Percentiles rank a stretch among this genome's conserved stretches.
These are phyloP conservation scores for Anisodus tanguticus DNA, from an alignment of 257 asterid genomes.

Conservation along the genomic window DNA sequence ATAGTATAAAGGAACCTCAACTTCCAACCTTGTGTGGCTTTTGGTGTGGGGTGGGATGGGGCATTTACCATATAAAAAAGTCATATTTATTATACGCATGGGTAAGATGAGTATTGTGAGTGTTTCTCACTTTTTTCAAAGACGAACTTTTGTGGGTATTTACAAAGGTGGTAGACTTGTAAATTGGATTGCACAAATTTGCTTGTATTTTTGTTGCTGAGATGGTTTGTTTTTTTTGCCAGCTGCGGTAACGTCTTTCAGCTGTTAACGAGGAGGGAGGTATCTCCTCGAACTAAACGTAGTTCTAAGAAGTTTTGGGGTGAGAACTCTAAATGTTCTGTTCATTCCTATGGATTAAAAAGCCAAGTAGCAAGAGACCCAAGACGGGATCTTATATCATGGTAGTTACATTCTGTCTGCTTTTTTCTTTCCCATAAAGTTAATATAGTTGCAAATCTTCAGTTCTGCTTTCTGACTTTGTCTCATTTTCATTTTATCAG, in stretches of 20 bases:
- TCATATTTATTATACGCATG: neutral
- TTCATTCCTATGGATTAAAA: slow-evolving; percentile 52
- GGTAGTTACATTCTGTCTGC: slow-evolving; percentile 49
- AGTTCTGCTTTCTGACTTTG: slow-evolving; percentile 27
- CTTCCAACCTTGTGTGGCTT: neutral
- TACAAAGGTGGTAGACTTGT: neutral
- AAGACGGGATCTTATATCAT: slow-evolving; percentile 81
- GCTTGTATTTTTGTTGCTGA: slow-evolving; percentile 24
- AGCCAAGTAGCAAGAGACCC: slow-evolving; percentile 70
- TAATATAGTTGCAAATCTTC: slow-evolving; percentile 21
- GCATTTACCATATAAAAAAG: slow-evolving; percentile 20
- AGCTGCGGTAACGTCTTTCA: slow-evolving; percentile 66
- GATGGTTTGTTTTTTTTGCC: slow-evolving; percentile 39
- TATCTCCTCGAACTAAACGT: slow-evolving; percentile 75
- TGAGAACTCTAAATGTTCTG: slow-evolving; percentile 51
- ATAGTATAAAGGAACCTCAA: neutral
- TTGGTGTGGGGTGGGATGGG: slow-evolving; percentile 1
- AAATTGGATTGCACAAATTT: neutral
- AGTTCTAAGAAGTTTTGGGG: slow-evolving; percentile 73
- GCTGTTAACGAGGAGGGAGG: slow-evolving; percentile 81
- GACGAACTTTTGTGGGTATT: neutral
- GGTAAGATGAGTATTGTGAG: neutral
- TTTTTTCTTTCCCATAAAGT: neutral
- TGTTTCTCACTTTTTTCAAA: neutral
- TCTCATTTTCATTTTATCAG: slow-evolving; percentile 45